Percentiles rank a stretch among this genome's conserved stretches.
phyloP scores from a whole-genome alignment of 129 eudicot species.

The Rutidosis leptorrhynchoides region DNA sequence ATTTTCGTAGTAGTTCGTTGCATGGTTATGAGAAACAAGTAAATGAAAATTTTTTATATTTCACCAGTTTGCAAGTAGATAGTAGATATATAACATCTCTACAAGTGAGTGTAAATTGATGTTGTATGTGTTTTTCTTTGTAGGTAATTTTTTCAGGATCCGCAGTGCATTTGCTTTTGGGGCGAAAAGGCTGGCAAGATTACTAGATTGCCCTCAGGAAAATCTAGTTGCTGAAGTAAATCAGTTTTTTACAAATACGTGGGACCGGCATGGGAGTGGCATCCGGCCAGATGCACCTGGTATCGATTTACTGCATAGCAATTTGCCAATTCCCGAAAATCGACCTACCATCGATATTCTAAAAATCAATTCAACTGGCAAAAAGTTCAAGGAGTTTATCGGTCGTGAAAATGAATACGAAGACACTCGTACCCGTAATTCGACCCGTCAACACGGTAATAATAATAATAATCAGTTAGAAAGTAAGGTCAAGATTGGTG shows the following conservation, averaged over 20 bases:
- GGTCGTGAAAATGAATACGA: slow-evolving; percentile 35
- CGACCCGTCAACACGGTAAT: slow-evolving; percentile 37
- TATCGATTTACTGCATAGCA: slow-evolving; percentile 20
- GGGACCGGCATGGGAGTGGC: slow-evolving; percentile 85
- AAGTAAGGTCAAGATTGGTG: slow-evolving; percentile 21
- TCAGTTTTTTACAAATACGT: slow-evolving; percentile 65
- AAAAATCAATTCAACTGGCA: slow-evolving; percentile 33
- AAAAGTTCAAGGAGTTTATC: slow-evolving; percentile 31
- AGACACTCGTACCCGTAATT: slow-evolving; percentile 26
- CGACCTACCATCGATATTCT: slow-evolving; percentile 21
- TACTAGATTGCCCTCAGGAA: slow-evolving; percentile 74
- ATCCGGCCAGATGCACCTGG: slow-evolving; percentile 70
- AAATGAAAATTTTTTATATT: neutral
- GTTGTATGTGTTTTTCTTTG: slow-evolving; percentile 11
- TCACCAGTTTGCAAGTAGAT: neutral
- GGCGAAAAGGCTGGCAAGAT: slow-evolving; percentile 69
- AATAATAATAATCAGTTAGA: slow-evolving; percentile 32
- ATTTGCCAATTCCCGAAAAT: slow-evolving; percentile 25
- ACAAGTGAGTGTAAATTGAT: slow-evolving; percentile 1
- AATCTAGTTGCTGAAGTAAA: slow-evolving; percentile 53
- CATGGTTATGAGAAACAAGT: neutral
- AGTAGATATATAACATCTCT: neutral
- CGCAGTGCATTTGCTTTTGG: slow-evolving; percentile 80
- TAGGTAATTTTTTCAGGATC: slow-evolving; percentile 74
- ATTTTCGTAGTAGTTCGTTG: neutral